These are phyloP conservation scores for Acacia acuminata DNA, from an alignment of 306 rosid genomes.

Conservation along the genomic window DNA sequence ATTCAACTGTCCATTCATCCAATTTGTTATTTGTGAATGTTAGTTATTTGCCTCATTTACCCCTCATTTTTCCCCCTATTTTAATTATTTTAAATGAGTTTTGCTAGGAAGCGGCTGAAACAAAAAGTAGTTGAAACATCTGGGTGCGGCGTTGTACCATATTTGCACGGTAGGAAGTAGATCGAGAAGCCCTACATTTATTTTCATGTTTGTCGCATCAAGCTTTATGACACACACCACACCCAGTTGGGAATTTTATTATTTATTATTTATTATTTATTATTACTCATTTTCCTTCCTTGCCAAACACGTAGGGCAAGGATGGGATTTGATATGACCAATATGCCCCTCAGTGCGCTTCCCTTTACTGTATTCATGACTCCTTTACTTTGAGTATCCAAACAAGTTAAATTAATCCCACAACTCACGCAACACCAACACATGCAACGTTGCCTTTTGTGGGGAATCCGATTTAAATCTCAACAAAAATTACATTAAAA, in stretches of 20 bases:
- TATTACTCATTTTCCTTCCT: neutral
- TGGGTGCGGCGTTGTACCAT: neutral
- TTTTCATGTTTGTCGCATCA: neutral
- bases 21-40: too few relatives aligned
- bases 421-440: neutral
- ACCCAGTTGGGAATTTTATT: neutral
- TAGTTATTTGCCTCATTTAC: too few relatives aligned
- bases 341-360: constrained; percentile 54
- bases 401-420: neutral
- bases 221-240: neutral
- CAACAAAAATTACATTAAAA: too few relatives aligned
- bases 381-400: constrained; percentile 30
- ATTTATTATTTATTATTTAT: neutral
- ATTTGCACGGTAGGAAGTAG: neutral
- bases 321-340: constrained; percentile 29
- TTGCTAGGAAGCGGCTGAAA: too few relatives aligned
- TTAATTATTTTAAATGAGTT: too few relatives aligned
- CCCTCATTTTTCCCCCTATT: too few relatives aligned
- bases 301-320: constrained; percentile 38
- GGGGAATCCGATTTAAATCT: neutral
- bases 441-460: neutral
- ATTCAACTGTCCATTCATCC: too few relatives aligned
- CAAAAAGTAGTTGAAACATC: too few relatives aligned
- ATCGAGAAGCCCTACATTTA: too few relatives aligned
- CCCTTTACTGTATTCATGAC: constrained; percentile 3